A percentile compares a stretch with the other conserved stretches of the same genome.
These are phyloP conservation scores for Aphanomyces stellatus DNA, from an alignment of 352 stramenopile genomes.

Conservation along the genomic window DNA sequence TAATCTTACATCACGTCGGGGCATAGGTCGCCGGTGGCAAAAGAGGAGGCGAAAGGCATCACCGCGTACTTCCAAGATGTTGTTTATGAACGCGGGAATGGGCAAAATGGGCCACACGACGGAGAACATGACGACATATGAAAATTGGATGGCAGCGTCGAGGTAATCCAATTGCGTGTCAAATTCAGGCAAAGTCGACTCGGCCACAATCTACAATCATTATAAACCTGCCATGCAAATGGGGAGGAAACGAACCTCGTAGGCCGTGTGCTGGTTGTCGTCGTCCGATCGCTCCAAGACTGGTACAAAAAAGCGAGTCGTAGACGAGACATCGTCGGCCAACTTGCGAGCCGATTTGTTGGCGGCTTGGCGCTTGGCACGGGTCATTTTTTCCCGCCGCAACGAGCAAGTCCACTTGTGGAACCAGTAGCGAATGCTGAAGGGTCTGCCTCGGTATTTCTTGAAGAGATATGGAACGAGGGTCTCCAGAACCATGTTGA, in stretches of 20 bases:
- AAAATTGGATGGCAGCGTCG: conserved; percentile 24
- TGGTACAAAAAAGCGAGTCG: conserved; percentile 18
- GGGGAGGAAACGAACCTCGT: conserved; percentile 18
- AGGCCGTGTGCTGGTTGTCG: conserved; percentile 22
- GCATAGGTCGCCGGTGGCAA: conserved; percentile 20
- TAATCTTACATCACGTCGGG: conserved; percentile 12
- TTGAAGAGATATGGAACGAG: conserved; percentile 23
- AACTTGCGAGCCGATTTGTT: conserved; percentile 21
- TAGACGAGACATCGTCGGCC: conserved; percentile 1
- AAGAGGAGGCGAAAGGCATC: conserved; percentile 22
- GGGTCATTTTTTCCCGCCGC: conserved; percentile 8
- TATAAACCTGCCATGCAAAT: neutral
- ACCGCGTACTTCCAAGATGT: conserved; percentile 22
- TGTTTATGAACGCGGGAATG: conserved; percentile 22
- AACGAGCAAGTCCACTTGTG: conserved; percentile 18
- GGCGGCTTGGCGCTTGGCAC: neutral
- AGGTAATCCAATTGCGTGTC: conserved; percentile 24
- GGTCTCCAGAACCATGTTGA: conserved; percentile 26
- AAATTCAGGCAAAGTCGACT: conserved; percentile 22
- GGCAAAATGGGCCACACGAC: conserved; percentile 25
- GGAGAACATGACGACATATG: conserved; percentile 28
- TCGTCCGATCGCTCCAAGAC: conserved; percentile 20
- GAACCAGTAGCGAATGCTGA: conserved; percentile 15
- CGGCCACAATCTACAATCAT: conserved; percentile 20
- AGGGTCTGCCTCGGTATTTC: conserved; percentile 15